Conservation (phyloP, 1,284 basidiomycete genomes). For the Ceratobasidium sp. region DNA sequence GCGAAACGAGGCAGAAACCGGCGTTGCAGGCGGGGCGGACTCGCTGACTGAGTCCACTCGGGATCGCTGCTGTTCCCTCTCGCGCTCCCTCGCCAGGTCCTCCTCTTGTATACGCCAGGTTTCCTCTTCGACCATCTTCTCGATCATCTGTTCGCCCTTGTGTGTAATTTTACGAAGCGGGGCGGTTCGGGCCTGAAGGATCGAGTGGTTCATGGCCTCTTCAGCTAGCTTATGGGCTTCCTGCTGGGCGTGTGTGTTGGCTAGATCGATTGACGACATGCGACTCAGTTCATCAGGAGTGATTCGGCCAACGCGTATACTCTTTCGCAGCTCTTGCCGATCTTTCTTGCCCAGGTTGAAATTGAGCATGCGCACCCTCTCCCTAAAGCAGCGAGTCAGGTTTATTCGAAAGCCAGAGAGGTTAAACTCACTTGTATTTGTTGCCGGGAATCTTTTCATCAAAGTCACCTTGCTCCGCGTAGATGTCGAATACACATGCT, state of each 20-base stretch:
- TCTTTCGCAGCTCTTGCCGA: slow-evolving; percentile 75
- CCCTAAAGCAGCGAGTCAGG: slow-evolving; percentile 60
- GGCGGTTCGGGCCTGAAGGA: slow-evolving; percentile 71
- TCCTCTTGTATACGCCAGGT: slow-evolving; percentile 47
- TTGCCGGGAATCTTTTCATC: slow-evolving; percentile 72
- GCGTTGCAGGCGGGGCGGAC: background rate
- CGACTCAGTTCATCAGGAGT: slow-evolving; percentile 74
- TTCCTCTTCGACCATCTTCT: slow-evolving; percentile 67
- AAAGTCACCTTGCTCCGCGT: slow-evolving; percentile 78
- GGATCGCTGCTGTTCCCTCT: slow-evolving; percentile 70
- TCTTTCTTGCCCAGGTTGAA: slow-evolving; percentile 83
- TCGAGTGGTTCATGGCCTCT: slow-evolving; percentile 82
- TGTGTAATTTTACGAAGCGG: slow-evolving; percentile 87
- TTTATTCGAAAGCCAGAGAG: background rate
- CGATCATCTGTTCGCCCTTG: slow-evolving; percentile 88
- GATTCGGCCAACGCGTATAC: slow-evolving; percentile 73
- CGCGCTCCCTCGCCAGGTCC: slow-evolving; percentile 58
- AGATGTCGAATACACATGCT: slow-evolving; percentile 73
- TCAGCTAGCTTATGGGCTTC: slow-evolving; percentile 81
- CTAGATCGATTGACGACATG: slow-evolving; percentile 86
- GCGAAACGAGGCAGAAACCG: slow-evolving; percentile 57
- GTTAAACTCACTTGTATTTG: slow-evolving; percentile 78
- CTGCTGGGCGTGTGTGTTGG: slow-evolving; percentile 82
- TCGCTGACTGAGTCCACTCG: slow-evolving; percentile 55
- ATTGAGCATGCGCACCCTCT: slow-evolving; percentile 83